Conservation (phyloP, 495 filamentous ascomycete species). For the Penicillium macrosclerotiorum region DNA sequence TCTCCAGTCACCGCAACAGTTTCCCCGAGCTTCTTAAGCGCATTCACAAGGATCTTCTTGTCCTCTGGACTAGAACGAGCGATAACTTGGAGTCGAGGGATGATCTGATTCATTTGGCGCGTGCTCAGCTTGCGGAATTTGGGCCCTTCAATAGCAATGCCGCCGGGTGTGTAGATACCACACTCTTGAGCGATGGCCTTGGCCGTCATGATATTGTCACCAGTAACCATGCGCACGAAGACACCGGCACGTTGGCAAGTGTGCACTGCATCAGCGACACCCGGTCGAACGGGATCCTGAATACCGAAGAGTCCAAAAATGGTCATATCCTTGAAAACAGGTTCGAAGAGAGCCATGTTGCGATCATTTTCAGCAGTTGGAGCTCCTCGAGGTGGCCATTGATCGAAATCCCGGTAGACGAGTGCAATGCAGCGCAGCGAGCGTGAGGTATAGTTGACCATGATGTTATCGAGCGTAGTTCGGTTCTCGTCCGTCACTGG, state of each 20-base stretch:
- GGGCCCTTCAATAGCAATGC: slow-evolving; percentile 80
- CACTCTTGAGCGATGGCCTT: slow-evolving; percentile 82
- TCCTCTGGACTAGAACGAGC: slow-evolving; percentile 83
- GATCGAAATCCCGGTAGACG: slow-evolving; percentile 82
- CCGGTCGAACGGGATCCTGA: slow-evolving; percentile 78
- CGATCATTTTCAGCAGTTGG: slow-evolving; percentile 66
- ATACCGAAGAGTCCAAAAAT: slow-evolving; percentile 81
- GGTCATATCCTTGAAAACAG: slow-evolving; percentile 74
- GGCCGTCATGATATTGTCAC: slow-evolving; percentile 83
- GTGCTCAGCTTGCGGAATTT: slow-evolving; percentile 69
- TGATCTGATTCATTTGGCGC: slow-evolving; percentile 63
- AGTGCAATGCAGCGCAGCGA: slow-evolving; percentile 87
- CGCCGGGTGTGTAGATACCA: slow-evolving; percentile 73
- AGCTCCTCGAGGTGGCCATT: slow-evolving; percentile 76
- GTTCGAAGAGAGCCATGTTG: slow-evolving; percentile 72
- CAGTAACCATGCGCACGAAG: slow-evolving; percentile 87
- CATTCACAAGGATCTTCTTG: slow-evolving; percentile 75
- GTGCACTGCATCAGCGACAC: slow-evolving; percentile 73
- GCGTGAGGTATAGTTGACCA: slow-evolving; percentile 72
- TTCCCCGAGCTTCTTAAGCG: slow-evolving; percentile 80
- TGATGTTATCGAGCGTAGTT: slow-evolving; percentile 60
- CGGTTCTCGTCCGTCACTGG: slow-evolving; percentile 58
- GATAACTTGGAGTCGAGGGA: slow-evolving; percentile 78
- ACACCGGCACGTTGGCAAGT: slow-evolving; percentile 77
- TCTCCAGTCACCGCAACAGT: slow-evolving; percentile 93